Conservation (phyloP, 495 filamentous ascomycete species). For the Pyrenula massariospora region DNA sequence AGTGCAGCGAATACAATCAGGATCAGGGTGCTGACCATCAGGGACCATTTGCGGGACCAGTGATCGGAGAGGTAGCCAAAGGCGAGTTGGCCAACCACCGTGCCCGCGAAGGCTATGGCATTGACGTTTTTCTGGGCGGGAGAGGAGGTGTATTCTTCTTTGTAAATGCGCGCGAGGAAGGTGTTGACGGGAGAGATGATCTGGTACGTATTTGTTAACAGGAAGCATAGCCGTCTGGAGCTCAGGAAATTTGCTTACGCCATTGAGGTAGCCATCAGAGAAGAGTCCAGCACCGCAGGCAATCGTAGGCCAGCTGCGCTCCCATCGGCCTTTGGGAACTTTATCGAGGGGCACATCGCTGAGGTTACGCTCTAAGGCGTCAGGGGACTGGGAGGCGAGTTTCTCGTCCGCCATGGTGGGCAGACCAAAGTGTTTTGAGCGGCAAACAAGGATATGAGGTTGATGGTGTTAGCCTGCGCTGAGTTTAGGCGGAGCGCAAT, state of each 20-base stretch:
- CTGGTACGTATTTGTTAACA: too few species aligned
- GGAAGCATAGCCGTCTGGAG: too few species aligned
- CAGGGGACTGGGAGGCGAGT: background rate
- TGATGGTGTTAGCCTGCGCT: background rate
- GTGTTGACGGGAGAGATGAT: conserved; percentile 77
- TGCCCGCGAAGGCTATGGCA: conserved; percentile 79
- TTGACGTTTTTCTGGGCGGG: conserved; percentile 57
- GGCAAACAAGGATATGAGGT: background rate
- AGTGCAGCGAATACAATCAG: conserved; percentile 79
- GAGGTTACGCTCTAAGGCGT: conserved; percentile 1
- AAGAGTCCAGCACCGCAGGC: conserved; percentile 86
- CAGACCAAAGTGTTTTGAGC: background rate
- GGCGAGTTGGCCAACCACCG: conserved; percentile 69
- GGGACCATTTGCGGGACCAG: conserved; percentile 71
- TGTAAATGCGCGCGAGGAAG: conserved; percentile 52
- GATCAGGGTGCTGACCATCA: conserved; percentile 70
- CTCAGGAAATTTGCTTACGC: conserved; percentile 27
- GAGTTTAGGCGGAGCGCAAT: background rate
- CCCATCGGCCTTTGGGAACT: conserved; percentile 38
- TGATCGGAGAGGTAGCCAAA: conserved; percentile 78
- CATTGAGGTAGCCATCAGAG: conserved; percentile 85
- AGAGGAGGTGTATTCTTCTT: conserved; percentile 48
- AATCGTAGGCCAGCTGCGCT: conserved; percentile 53
- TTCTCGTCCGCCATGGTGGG: background rate
- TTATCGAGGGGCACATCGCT: conserved; percentile 25